phyloP scores from a whole-genome alignment of 1,139 yeast species.

The Lodderomyces orthopsilosis region DNA sequence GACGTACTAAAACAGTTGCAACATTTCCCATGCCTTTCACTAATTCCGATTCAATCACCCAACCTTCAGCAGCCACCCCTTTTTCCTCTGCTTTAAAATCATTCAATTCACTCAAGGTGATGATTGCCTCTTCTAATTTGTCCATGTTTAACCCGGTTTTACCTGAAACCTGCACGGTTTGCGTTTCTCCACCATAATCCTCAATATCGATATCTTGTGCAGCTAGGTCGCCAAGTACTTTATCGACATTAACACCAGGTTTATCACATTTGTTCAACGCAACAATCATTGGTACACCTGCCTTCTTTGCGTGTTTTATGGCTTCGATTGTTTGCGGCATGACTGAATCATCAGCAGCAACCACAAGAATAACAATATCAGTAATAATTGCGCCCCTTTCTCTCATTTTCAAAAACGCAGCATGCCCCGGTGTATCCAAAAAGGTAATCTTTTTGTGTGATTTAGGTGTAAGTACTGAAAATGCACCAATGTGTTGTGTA shows the following conservation, averaged over 20 bases:
- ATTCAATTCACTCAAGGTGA: slow-evolving; percentile 77
- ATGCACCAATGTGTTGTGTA: slow-evolving; percentile 98
- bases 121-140: slow-evolving; percentile 82
- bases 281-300: slow-evolving; percentile 83
- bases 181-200: slow-evolving; percentile 94
- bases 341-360: slow-evolving; percentile 97
- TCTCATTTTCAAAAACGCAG: slow-evolving; percentile 94
- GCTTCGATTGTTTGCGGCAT: slow-evolving; percentile 98
- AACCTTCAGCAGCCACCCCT: slow-evolving; percentile 70
- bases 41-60: slow-evolving; percentile 83
- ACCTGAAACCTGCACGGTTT: slow-evolving; percentile 85
- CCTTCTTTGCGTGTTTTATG: slow-evolving; percentile 82
- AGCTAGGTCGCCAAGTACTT: slow-evolving; percentile 75
- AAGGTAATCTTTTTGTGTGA: slow-evolving; percentile 80
- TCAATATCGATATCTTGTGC: slow-evolving; percentile 80
- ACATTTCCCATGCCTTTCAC: slow-evolving; percentile 82
- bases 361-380: slow-evolving; percentile 87
- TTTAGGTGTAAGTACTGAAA: slow-evolving; percentile 74
- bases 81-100: slow-evolving; percentile 69
- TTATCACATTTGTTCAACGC: slow-evolving; percentile 93
- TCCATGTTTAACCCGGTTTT: slow-evolving; percentile 82
- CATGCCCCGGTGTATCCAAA: slow-evolving; percentile 97
- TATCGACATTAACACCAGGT: slow-evolving; percentile 67
- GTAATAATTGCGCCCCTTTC: slow-evolving; percentile 95
- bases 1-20: slow-evolving; percentile 78